Evolutionary conservation across 768 basidiomycete genomes (phyloP).

Genomic region (Piloderma croceum): DNA sequence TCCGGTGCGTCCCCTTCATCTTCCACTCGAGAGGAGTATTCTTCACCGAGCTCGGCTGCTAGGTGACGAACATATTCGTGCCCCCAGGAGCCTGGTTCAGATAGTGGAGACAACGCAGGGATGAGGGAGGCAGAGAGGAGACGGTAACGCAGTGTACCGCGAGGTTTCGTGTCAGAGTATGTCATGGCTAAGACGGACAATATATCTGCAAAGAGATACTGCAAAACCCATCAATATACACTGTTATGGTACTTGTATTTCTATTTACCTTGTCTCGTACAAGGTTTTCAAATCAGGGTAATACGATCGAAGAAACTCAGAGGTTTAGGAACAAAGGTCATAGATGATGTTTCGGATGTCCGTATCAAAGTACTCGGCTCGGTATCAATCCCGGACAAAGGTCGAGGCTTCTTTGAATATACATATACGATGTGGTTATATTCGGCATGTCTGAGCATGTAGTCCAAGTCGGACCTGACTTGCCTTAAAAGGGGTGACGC

Average conservation of each 20-base stretch:
- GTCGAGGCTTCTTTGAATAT: no score
- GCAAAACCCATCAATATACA: no score
- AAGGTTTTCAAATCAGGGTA: constrained; percentile 82
- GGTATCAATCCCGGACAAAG: no score
- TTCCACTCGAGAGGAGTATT: constrained; percentile 70
- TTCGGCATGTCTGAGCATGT: no score
- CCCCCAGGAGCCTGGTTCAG: constrained; percentile 95
- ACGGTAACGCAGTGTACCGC: constrained; percentile 92
- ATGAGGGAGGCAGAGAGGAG: constrained; percentile 72
- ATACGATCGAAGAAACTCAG: constrained; percentile 95
- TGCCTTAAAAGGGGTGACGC: no score
- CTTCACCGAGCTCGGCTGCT: constrained; percentile 93
- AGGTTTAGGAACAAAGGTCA: constrained; percentile 99
- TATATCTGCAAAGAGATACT: constrained; percentile 94
- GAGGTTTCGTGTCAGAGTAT: constrained; percentile 94
- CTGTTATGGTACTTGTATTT: constrained; percentile 69
- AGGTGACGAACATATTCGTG: constrained; percentile 98
- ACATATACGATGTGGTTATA: no score
- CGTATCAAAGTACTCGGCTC: constrained; percentile 86
- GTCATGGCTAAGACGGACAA: constrained; percentile 99
- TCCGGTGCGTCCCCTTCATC: constrained; percentile 29
- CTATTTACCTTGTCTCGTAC: constrained; percentile 84
- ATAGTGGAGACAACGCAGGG: constrained; percentile 57
- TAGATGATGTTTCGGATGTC: constrained; percentile 95
- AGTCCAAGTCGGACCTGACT: no score